Conservation (phyloP, 352 stramenopile species). For the Achlya hypogyna region DNA sequence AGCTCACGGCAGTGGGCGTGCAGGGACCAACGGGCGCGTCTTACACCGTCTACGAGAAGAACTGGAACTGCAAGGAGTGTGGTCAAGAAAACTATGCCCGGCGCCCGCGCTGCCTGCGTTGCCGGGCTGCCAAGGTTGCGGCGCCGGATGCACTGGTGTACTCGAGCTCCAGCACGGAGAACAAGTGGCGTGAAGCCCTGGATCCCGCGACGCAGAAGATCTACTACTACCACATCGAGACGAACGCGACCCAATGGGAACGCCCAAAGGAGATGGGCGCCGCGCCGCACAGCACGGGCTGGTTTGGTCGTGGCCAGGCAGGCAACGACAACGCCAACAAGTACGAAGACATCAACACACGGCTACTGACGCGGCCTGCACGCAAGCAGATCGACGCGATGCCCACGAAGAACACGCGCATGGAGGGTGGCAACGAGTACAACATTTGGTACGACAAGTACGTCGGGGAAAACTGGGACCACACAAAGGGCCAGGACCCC, state of each 20-base stretch:
- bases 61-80: slow-evolving; percentile 83
- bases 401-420: slow-evolving; percentile 67
- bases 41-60: slow-evolving; percentile 86
- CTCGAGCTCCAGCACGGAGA: slow-evolving; percentile 36
- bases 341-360: slow-evolving; percentile 79
- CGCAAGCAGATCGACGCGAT: slow-evolving; percentile 88
- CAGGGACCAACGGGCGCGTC: slow-evolving; percentile 72
- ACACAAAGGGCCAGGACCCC: slow-evolving; percentile 74
- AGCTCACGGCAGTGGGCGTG: slow-evolving; percentile 70
- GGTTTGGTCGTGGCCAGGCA: slow-evolving; percentile 87
- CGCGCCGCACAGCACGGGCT: slow-evolving; percentile 82
- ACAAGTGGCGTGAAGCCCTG: slow-evolving; percentile 86
- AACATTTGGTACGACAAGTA: slow-evolving; percentile 96
- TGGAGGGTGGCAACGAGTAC: slow-evolving; percentile 90
- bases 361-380: slow-evolving; percentile 76
- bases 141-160: slow-evolving; percentile 48
- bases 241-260: slow-evolving; percentile 84
- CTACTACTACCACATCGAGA: slow-evolving; percentile 91
- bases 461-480: slow-evolving; percentile 84
- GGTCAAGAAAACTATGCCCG: slow-evolving; percentile 81
- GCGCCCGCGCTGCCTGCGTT: slow-evolving; percentile 65
- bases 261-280: slow-evolving; percentile 85
- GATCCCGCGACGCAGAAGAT: slow-evolving; percentile 85
- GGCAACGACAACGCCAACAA: slow-evolving; percentile 52
- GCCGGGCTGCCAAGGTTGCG: slow-evolving; percentile 61